phyloP scores from a whole-genome alignment of 148 eudicot species.

The Fagopyrum tataricum region DNA sequence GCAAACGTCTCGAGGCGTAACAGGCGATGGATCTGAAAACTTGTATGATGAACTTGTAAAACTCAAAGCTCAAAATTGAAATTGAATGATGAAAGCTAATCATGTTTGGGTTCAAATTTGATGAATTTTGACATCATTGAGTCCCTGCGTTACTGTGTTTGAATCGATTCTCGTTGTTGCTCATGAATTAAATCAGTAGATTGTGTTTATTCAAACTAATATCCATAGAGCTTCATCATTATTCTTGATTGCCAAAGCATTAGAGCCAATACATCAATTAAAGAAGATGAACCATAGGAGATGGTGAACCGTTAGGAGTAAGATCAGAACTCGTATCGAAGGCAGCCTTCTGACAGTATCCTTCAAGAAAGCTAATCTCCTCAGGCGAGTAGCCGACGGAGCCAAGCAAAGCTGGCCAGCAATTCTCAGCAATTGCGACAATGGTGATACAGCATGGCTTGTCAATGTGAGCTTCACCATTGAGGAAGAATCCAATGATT shows the following conservation, averaged over 20 bases:
- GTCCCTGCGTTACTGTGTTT: not conserved
- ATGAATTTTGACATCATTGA: not conserved
- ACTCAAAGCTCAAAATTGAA: not conserved
- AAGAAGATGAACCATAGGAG: not conserved
- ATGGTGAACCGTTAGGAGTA: not conserved
- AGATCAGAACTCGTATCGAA: not conserved
- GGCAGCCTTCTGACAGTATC: slow-evolving; percentile 38
- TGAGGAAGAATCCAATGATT: slow-evolving; percentile 38
- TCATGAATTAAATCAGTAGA: not conserved
- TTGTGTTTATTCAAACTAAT: not conserved
- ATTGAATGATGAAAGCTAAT: not conserved
- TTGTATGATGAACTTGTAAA: not conserved
- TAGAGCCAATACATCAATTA: not conserved
- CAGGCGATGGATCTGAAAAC: slow-evolving; percentile 30
- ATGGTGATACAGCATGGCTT: slow-evolving; percentile 44
- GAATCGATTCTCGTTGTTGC: not conserved
- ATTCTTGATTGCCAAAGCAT: not conserved
- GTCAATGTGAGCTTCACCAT: slow-evolving; percentile 37
- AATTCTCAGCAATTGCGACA: slow-evolving; percentile 24
- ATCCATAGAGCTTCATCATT: not conserved
- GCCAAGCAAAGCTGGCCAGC: slow-evolving; percentile 49
- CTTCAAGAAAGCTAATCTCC: slow-evolving; percentile 36
- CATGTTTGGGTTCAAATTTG: slow-evolving; percentile 1
- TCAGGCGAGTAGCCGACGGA: slow-evolving; percentile 39
- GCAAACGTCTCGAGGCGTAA: slow-evolving; percentile 29